Base-by-base conservation (phyloP, 495 filamentous ascomycete species). In the Xylaria venustula region DNA sequence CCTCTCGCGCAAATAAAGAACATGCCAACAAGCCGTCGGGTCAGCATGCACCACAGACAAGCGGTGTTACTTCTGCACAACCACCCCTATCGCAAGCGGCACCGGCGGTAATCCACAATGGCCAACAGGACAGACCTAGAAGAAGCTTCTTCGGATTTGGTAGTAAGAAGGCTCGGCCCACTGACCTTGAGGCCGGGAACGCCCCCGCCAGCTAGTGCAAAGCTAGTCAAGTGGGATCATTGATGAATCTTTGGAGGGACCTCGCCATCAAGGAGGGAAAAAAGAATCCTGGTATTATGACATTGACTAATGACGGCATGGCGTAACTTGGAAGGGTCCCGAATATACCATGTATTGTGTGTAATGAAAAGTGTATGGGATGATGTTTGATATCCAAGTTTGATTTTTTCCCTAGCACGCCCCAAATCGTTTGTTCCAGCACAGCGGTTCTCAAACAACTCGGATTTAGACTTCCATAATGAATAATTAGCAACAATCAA, bases 111-210 rank as follows among this genome's bases (percentile, higher is more conserved):
- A 65, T 61, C 26, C 62, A 46, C 40, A 52, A 71, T 19, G 62
- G 64, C 50, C 60, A 60, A 49, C 60, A 25, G 23, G 60, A 41
- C 28, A 52, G 66, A 36, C 54, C 59, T 2, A 51, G 71, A 26
- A 58, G 62, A 61, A 68, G 71, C 19, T 75, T 71, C 62, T 76
- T 77, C 48, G 70, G 73, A 1, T 66, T 71, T 22, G 71, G 74
- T 22, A 68, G 70, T 45, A 70, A 68, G 50, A 64, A 56, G 59
- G 68, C 71, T 42, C 73, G 68, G 28, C 72, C 73, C 28, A 59
- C 65, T 12, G 77, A 79, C 60, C 26, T 75, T 28, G 77, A 79
- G 65, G 64, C 64, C 36, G 76, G 73, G 37, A 37, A 40, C 51
- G 19, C 58, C 42, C 37, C 58, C 64, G 53, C 34, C 47, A 62